These are phyloP conservation scores for Oenanthe sinensis DNA, from an alignment of 129 eudicot species.

Conservation along the genomic window DNA sequence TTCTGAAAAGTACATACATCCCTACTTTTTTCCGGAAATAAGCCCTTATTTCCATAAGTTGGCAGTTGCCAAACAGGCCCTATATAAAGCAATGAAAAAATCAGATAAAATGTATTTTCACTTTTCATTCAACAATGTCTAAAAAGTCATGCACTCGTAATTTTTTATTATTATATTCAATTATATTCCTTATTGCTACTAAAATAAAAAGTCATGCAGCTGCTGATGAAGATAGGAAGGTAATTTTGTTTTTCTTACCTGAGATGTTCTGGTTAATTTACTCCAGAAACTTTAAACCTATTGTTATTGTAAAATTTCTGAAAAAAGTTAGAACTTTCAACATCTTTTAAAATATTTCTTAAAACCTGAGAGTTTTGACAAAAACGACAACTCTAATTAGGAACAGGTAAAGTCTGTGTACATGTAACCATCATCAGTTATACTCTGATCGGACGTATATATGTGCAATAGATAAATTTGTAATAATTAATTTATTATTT, in stretches of 20 bases:
- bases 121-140: background rate
- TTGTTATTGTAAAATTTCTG: too few relatives aligned
- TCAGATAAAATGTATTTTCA: background rate
- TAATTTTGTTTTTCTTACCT: background rate
- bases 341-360: too few relatives aligned
- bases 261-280: background rate
- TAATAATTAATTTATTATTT: too few relatives aligned
- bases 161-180: background rate
- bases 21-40: too few relatives aligned
- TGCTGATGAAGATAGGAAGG: slow-evolving; percentile 4
- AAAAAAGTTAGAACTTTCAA: background rate
- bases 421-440: background rate
- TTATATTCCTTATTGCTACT: background rate
- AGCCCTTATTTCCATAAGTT: too few relatives aligned
- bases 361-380: too few relatives aligned
- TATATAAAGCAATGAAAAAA: background rate
- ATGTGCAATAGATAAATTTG: too few relatives aligned
- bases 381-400: background rate
- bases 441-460: too few relatives aligned
- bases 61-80: too few relatives aligned
- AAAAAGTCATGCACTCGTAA: background rate
- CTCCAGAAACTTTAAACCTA: background rate
- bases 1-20: too few relatives aligned
- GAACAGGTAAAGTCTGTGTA: background rate
- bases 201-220: background rate